Percentiles rank a stretch among this genome's conserved stretches.
phyloP scores from a whole-genome alignment of 495 filamentous ascomycete species.

The Aspergillus nidulans region DNA sequence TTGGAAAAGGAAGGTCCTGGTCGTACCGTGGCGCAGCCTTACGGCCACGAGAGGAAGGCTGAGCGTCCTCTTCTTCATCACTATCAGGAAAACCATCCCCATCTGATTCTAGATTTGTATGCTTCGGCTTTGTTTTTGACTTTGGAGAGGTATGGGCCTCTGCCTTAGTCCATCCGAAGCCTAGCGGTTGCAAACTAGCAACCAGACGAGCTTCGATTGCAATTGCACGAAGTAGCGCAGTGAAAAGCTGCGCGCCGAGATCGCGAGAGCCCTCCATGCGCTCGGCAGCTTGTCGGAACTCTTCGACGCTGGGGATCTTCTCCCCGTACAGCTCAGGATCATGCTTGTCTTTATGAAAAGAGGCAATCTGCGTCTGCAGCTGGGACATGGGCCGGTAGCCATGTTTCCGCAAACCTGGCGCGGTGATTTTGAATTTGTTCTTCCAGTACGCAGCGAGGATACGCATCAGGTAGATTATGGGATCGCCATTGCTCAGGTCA shows the following conservation, averaged over 20 bases:
- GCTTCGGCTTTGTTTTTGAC: slow-evolving; percentile 34
- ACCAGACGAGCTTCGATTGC: slow-evolving; percentile 78
- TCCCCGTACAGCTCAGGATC: slow-evolving; percentile 69
- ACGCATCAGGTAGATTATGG: slow-evolving; percentile 73
- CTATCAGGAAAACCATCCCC: slow-evolving; percentile 19
- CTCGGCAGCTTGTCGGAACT: slow-evolving; percentile 65
- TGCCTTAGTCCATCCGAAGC: slow-evolving; percentile 85
- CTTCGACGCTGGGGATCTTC: slow-evolving; percentile 56
- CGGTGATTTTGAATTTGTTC: slow-evolving; percentile 71
- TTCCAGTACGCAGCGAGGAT: slow-evolving; percentile 80
- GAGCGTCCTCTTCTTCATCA: slow-evolving; percentile 13
- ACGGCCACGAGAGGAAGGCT: background rate
- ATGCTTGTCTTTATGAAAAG: slow-evolving; percentile 58
- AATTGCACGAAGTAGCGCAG: slow-evolving; percentile 76
- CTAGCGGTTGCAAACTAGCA: slow-evolving; percentile 77
- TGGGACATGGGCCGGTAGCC: slow-evolving; percentile 73
- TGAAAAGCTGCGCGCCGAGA: slow-evolving; percentile 86
- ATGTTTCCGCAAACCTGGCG: slow-evolving; percentile 79
- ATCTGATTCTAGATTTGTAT: slow-evolving; percentile 1
- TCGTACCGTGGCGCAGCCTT: slow-evolving; percentile 44
- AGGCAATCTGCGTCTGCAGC: slow-evolving; percentile 59
- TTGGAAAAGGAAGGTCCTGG: slow-evolving; percentile 70
- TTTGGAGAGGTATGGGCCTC: slow-evolving; percentile 54
- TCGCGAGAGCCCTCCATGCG: slow-evolving; percentile 79
- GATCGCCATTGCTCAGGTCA: slow-evolving; percentile 76